Conservation (phyloP, 2,329 filamentous ascomycete species). For the Ophiostoma ips region DNA sequence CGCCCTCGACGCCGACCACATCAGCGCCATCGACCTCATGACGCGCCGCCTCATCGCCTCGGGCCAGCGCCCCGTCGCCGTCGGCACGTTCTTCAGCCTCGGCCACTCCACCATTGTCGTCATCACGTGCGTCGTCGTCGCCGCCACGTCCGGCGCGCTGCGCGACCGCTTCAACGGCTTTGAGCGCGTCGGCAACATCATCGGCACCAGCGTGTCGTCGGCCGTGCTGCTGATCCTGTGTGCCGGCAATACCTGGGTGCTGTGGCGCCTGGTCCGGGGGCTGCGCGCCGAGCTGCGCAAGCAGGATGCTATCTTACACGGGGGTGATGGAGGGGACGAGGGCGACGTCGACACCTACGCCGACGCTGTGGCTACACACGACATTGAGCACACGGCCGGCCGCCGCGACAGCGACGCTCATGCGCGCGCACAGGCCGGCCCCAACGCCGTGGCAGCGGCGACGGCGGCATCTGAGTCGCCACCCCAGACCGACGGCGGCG, state of each 20-base stretch:
- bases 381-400: constrained; percentile 1
- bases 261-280: constrained; percentile 61
- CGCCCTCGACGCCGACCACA: constrained; percentile 94
- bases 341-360: not conserved
- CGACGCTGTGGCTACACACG: constrained; percentile 8
- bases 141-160: constrained; percentile 75
- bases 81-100: constrained; percentile 87
- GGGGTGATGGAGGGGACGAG: constrained; percentile 15
- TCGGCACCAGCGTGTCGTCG: constrained; percentile 78
- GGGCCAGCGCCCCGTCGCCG: constrained; percentile 74
- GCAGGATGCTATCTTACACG: constrained; percentile 16
- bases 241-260: constrained; percentile 70
- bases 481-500: not conserved
- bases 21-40: constrained; percentile 80
- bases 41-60: constrained; percentile 77
- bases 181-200: constrained; percentile 66
- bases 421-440: not conserved
- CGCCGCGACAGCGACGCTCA: not conserved
- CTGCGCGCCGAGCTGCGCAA: constrained; percentile 46
- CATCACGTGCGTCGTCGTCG: constrained; percentile 80
- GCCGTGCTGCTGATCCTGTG: constrained; percentile 72
- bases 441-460: constrained; percentile 4
- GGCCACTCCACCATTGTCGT: constrained; percentile 91
- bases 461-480: constrained; percentile 6
- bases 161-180: constrained; percentile 71